These are phyloP conservation scores for Podospora appendiculata DNA, from an alignment of 495 filamentous ascomycete genomes.

Conservation along the genomic window DNA sequence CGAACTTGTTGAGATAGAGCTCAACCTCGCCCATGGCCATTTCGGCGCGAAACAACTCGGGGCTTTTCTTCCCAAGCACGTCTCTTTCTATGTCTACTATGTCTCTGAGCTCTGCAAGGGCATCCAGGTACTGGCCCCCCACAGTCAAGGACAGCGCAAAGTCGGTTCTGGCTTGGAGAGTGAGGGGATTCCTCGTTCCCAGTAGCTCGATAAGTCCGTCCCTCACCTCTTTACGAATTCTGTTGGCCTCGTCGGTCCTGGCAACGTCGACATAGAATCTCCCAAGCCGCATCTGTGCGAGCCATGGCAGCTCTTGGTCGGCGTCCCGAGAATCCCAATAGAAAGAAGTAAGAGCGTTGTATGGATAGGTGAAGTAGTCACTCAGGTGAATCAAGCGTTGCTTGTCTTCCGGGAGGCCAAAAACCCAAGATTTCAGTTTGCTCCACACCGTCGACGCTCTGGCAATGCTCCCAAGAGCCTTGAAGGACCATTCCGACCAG, in stretches of 20 bases:
- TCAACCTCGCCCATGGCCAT: slow-evolving; percentile 1
- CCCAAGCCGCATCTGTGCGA: slow-evolving; percentile 1
- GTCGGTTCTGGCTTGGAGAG: neutral
- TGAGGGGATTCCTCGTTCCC: slow-evolving; percentile 1
- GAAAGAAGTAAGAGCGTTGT: neutral
- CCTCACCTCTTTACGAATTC: neutral
- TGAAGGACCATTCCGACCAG: neutral
- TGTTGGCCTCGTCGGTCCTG: neutral
- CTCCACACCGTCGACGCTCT: neutral
- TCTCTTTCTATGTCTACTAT: neutral
- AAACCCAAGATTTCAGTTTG: neutral
- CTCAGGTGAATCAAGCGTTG: neutral
- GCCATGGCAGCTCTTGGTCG: neutral
- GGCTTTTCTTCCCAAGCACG: neutral
- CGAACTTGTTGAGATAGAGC: neutral
- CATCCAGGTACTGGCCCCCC: neutral
- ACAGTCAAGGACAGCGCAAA: no score
- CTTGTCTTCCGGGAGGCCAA: neutral
- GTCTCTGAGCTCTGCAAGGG: neutral
- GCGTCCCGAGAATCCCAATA: neutral
- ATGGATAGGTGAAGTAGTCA: neutral
- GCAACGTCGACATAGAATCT: neutral
- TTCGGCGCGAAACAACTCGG: neutral
- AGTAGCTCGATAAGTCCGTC: neutral
- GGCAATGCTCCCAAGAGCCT: neutral